Evolutionary conservation across 176 grass and related monocot genomes (phyloP).

Genomic region (Ampelocalamus luodianensis): DNA sequence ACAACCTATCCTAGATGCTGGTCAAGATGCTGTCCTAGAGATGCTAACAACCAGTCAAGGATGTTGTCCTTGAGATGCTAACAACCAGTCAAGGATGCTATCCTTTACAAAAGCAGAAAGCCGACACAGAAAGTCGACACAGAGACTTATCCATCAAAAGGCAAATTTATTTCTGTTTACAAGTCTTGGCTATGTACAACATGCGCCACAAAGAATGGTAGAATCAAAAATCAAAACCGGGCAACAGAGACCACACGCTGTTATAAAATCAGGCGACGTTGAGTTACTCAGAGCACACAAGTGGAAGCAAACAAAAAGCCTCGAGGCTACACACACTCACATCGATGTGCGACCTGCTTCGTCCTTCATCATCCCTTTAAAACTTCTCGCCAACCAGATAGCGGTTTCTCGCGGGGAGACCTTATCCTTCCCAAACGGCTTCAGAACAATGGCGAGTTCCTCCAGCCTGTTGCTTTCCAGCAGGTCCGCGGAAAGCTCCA

Average conservation of each 20-base stretch:
- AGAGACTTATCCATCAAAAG: no score
- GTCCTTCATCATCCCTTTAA: slow-evolving; percentile 97
- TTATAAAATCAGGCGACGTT: slow-evolving; percentile 47
- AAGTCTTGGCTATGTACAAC: slow-evolving; percentile 69
- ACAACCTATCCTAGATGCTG: no score
- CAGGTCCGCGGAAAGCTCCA: slow-evolving; percentile 91
- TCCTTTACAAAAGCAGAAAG: no score
- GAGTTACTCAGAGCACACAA: slow-evolving; percentile 12
- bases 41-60: no score
- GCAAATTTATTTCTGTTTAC: slow-evolving; percentile 52
- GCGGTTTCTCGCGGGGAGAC: slow-evolving; percentile 94
- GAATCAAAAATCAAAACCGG: slow-evolving; percentile 48
- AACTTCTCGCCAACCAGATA: slow-evolving; percentile 97
- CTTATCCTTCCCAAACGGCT: slow-evolving; percentile 96
- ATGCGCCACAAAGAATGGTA: slow-evolving; percentile 64
- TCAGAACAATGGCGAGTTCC: slow-evolving; percentile 94
- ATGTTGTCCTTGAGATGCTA: no score
- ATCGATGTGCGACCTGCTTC: slow-evolving; percentile 48
- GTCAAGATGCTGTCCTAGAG: no score
- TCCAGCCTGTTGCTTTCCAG: slow-evolving; percentile 76
- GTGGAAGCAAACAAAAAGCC: slow-evolving; percentile 21
- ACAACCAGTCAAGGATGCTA: no score
- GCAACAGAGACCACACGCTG: slow-evolving; percentile 49
- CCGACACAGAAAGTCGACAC: no score
- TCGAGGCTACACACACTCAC: slow-evolving; percentile 34